phyloP scores from a whole-genome alignment of 345 rosid genomes.

The Lumnitzera racemosa region DNA sequence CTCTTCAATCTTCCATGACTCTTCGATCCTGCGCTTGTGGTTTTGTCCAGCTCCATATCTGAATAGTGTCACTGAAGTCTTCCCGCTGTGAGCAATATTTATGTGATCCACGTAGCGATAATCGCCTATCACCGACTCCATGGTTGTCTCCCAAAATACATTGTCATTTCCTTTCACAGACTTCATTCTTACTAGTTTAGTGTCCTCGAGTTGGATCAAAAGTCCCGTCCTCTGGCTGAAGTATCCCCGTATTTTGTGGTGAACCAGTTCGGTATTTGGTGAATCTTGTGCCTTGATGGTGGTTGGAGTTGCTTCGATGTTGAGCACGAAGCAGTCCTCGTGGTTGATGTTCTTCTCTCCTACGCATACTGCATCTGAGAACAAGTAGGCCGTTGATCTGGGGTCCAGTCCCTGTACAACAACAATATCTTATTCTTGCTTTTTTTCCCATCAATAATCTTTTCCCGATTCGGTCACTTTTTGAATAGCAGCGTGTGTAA shows the following conservation, averaged over 20 bases:
- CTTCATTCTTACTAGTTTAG: conserved; percentile 65
- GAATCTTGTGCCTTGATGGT: conserved; percentile 61
- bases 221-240: conserved; percentile 90
- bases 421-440: too few species aligned
- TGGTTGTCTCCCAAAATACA: conserved; percentile 81
- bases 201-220: conserved; percentile 59
- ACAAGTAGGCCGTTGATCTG: conserved; percentile 64
- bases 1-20: conserved; percentile 87
- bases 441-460: background rate
- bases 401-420: conserved; percentile 77
- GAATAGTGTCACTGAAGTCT: conserved; percentile 45
- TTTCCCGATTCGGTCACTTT: background rate
- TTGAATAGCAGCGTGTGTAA: background rate
- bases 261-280: conserved; percentile 56
- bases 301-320: conserved; percentile 45
- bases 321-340: conserved; percentile 73
- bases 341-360: conserved; percentile 48
- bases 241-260: conserved; percentile 87
- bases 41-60: conserved; percentile 57
- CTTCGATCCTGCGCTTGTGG: conserved; percentile 76
- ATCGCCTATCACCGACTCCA: conserved; percentile 58
- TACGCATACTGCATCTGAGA: conserved; percentile 59
- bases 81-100: conserved; percentile 74
- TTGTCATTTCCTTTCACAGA: conserved; percentile 32
- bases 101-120: conserved; percentile 55